These are phyloP conservation scores for Schwanniomyces etchellsii DNA, from an alignment of 1,139 yeast species.

Conservation along the genomic window DNA sequence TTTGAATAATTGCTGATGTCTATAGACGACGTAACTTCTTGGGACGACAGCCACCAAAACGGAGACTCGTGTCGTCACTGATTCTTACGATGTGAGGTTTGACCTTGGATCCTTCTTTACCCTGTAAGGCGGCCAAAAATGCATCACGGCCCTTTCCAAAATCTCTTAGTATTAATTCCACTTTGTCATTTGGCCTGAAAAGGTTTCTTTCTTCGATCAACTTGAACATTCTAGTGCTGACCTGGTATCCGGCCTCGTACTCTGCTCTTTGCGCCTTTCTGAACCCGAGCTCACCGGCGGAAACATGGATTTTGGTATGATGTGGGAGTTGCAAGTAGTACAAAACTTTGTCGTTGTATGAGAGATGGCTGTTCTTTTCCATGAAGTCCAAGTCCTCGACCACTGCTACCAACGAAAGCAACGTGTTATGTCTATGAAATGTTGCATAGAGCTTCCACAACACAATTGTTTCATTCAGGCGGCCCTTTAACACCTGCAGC, in stretches of 20 bases:
- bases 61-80: constrained; percentile 73
- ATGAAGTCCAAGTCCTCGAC: constrained; percentile 59
- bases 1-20: no score
- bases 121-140: constrained; percentile 75
- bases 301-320: constrained; percentile 58
- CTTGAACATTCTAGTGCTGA: constrained; percentile 67
- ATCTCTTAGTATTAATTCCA: constrained; percentile 72
- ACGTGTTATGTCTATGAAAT: constrained; percentile 80
- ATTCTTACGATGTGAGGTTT: constrained; percentile 63
- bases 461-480: constrained; percentile 27
- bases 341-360: constrained; percentile 71
- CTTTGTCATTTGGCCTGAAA: constrained; percentile 45
- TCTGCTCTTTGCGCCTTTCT: constrained; percentile 81
- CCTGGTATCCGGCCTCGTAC: constrained; percentile 92
- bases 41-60: constrained; percentile 89
- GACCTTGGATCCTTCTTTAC: constrained; percentile 77
- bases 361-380: constrained; percentile 48
- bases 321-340: constrained; percentile 80
- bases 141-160: constrained; percentile 91
- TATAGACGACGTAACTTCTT: constrained; percentile 81
- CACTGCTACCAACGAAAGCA: constrained; percentile 68
- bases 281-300: constrained; percentile 73
- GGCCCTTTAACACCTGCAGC: constrained; percentile 7
- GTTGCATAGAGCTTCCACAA: constrained; percentile 72
- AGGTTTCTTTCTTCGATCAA: constrained; percentile 57